These are phyloP conservation scores for Fraxinus xanthoxyloides DNA, from an alignment of 305 asterid species.

Conservation along the genomic window DNA sequence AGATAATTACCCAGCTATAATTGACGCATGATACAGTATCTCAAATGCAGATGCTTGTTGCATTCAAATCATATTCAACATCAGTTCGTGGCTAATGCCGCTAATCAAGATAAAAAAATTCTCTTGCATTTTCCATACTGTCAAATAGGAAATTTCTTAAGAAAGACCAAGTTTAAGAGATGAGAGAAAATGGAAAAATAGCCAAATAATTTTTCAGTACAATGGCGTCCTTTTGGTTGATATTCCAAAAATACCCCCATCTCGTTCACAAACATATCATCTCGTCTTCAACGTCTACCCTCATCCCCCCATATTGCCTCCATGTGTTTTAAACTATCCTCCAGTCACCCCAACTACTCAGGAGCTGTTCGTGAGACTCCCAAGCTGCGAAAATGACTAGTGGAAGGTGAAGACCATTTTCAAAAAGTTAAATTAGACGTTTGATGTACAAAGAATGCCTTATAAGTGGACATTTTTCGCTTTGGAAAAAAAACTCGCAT, in stretches of 20 bases:
- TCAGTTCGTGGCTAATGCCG: constrained; percentile 12
- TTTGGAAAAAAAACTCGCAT: background rate
- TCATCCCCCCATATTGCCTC: background rate
- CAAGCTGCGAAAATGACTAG: background rate
- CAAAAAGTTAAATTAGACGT: background rate
- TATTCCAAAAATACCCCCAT: background rate
- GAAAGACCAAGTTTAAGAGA: background rate
- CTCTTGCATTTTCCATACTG: background rate
- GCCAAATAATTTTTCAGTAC: background rate
- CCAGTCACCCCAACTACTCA: background rate
- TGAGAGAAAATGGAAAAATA: background rate
- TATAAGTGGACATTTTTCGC: background rate
- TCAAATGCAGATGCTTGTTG: constrained; percentile 3
- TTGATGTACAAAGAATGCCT: background rate
- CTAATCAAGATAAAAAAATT: background rate
- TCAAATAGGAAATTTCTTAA: background rate
- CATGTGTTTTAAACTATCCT: background rate
- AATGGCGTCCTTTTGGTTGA: background rate
- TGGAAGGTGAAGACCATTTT: background rate
- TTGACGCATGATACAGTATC: constrained; percentile 16
- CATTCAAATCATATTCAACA: constrained; percentile 17
- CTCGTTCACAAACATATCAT: background rate
- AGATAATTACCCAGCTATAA: constrained; percentile 19
- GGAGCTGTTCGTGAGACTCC: background rate
- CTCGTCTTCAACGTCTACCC: background rate